Conservation (phyloP, 495 filamentous ascomycete species). For the Acidiella bohemica region DNA sequence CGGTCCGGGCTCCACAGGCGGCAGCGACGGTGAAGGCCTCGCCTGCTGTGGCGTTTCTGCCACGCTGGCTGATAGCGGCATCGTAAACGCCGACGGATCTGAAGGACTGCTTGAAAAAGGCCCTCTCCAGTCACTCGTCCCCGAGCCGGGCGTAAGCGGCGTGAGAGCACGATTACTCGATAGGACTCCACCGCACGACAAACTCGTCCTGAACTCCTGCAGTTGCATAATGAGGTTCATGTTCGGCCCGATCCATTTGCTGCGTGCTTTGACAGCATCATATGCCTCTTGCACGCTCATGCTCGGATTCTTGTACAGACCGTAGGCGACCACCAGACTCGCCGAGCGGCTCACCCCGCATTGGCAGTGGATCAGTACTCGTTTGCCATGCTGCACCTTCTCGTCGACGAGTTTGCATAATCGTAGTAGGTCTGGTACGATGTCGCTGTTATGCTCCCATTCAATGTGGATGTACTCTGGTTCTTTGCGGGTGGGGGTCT, state of each 20-base stretch:
- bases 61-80: slow-evolving; percentile 6
- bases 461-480: slow-evolving; percentile 93
- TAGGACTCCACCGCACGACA: slow-evolving; percentile 33
- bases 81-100: neutral
- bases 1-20: slow-evolving; percentile 15
- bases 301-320: slow-evolving; percentile 77
- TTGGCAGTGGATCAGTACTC: slow-evolving; percentile 86
- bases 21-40: neutral
- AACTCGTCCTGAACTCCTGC: slow-evolving; percentile 72
- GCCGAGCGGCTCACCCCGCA: slow-evolving; percentile 91
- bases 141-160: slow-evolving; percentile 18
- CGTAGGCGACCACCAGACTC: slow-evolving; percentile 93
- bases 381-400: slow-evolving; percentile 64
- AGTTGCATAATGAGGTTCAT: slow-evolving; percentile 97
- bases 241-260: slow-evolving; percentile 93
- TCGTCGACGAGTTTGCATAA: slow-evolving; percentile 83
- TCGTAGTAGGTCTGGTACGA: slow-evolving; percentile 67
- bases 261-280: slow-evolving; percentile 73
- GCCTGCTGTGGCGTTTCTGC: slow-evolving; percentile 1
- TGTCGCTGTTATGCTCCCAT: slow-evolving; percentile 97
- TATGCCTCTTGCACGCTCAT: slow-evolving; percentile 89
- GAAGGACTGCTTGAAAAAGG: slow-evolving; percentile 6
- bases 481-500: slow-evolving; percentile 27
- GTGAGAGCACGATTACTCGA: slow-evolving; percentile 11
- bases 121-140: slow-evolving; percentile 15